These are phyloP conservation scores for Tremella mesenterica DNA, from an alignment of 768 basidiomycete genomes.

Conservation along the genomic window DNA sequence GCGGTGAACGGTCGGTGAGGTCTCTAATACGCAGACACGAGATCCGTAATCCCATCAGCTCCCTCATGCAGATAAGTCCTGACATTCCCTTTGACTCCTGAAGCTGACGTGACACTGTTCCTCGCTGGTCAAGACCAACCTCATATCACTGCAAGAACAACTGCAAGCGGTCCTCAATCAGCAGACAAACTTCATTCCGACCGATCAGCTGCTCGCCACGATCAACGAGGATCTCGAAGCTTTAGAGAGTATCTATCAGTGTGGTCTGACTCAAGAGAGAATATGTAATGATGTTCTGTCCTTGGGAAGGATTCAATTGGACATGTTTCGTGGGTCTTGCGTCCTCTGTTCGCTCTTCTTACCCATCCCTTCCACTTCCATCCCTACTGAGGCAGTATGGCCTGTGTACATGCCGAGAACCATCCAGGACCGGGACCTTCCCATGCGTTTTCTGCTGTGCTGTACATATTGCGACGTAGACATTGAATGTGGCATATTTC, in stretches of 20 bases:
- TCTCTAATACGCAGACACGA: conserved; percentile 23
- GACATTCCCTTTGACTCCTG: conserved; percentile 4
- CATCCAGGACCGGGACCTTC: no score
- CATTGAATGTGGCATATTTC: not conserved
- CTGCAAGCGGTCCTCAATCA: conserved; percentile 19
- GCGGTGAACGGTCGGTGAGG: not conserved
- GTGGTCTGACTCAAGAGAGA: conserved; percentile 44
- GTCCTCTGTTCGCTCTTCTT: not conserved
- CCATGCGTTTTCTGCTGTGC: no score
- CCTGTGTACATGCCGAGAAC: no score
- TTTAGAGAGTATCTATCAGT: conserved; percentile 46
- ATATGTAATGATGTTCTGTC: conserved; percentile 48
- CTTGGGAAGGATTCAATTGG: conserved; percentile 46
- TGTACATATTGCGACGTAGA: not conserved
- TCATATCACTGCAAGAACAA: conserved; percentile 34
- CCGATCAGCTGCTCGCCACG: conserved; percentile 28
- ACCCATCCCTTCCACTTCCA: no score
- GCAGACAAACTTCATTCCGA: conserved; percentile 14
- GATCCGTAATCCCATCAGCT: conserved; percentile 37
- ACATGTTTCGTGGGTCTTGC: conserved; percentile 35
- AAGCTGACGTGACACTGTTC: conserved; percentile 43
- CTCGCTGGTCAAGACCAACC: conserved; percentile 41
- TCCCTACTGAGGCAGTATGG: no score
- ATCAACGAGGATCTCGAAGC: conserved; percentile 42
- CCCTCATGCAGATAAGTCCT: conserved; percentile 37